Conservation (phyloP, 2,329 filamentous ascomycete species). For the Hypoxylon sp. region DNA sequence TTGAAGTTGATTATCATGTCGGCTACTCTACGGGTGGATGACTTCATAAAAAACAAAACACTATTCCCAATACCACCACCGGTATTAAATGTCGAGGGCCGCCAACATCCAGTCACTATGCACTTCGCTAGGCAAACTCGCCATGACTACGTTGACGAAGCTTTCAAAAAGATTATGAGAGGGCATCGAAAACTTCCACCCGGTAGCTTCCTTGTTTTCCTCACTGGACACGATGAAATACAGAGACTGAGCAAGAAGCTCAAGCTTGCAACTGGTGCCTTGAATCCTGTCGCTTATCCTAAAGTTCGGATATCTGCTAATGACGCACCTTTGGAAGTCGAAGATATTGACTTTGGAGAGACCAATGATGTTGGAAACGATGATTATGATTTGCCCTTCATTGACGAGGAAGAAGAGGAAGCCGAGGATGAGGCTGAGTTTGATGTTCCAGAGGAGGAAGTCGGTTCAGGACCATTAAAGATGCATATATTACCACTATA, state of each 20-base stretch:
- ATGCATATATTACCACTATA: slow-evolving; percentile 95
- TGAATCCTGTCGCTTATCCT: slow-evolving; percentile 70
- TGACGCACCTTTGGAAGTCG: slow-evolving; percentile 84
- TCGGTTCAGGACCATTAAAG: slow-evolving; percentile 74
- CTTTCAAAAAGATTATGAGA: slow-evolving; percentile 86
- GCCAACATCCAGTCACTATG: slow-evolving; percentile 89
- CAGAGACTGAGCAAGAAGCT: slow-evolving; percentile 83
- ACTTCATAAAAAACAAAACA: slow-evolving; percentile 86
- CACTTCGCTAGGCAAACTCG: slow-evolving; percentile 90
- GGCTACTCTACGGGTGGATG: slow-evolving; percentile 90
- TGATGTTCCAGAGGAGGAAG: slow-evolving; percentile 76
- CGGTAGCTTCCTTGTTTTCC: slow-evolving; percentile 92
- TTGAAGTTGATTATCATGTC: slow-evolving; percentile 99
- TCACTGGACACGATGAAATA: slow-evolving; percentile 96
- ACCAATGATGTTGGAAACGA: slow-evolving; percentile 78
- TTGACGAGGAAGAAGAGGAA: slow-evolving; percentile 70
- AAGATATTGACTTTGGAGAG: slow-evolving; percentile 88
- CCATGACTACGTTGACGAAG: slow-evolving; percentile 91
- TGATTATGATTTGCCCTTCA: slow-evolving; percentile 66
- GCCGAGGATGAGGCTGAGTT: slow-evolving; percentile 78
- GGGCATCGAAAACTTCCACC: slow-evolving; percentile 92
- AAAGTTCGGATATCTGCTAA: slow-evolving; percentile 82
- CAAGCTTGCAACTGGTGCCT: slow-evolving; percentile 74
- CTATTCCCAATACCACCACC: slow-evolving; percentile 86
- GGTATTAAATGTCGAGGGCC: slow-evolving; percentile 89